phyloP scores from a whole-genome alignment of 768 basidiomycete genomes.

The Cystofilobasidium bisporidii region DNA sequence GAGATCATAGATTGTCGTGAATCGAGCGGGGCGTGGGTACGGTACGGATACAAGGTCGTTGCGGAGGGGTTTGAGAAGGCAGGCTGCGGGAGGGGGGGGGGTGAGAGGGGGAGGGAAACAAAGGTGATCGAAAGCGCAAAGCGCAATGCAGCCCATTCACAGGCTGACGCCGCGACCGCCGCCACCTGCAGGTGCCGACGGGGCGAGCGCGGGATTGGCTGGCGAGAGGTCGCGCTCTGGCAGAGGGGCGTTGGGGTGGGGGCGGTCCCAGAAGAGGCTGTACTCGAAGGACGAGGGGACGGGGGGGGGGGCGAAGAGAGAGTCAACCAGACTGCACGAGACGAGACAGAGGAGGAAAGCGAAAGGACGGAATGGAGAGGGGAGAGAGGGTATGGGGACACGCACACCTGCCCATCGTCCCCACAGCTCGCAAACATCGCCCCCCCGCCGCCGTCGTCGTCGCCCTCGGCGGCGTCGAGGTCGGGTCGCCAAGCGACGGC shows the following conservation, averaged over 20 bases:
- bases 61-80: too few relatives aligned
- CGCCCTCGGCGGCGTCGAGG: constrained; percentile 40
- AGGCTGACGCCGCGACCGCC: too few relatives aligned
- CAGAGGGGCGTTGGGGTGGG: background rate
- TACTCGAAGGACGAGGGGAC: background rate
- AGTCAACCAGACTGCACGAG: too few relatives aligned
- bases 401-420: constrained; percentile 71
- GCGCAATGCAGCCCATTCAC: too few relatives aligned
- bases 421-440: constrained; percentile 86
- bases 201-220: background rate
- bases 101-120: too few relatives aligned
- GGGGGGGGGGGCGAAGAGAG: background rate
- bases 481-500: constrained; percentile 92
- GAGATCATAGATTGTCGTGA: too few relatives aligned
- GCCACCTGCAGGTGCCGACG: too few relatives aligned
- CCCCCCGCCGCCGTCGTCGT: constrained; percentile 42
- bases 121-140: too few relatives aligned
- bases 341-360: background rate
- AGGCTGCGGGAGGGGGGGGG: too few relatives aligned
- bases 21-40: too few relatives aligned
- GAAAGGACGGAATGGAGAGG: background rate
- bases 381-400: background rate
- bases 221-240: background rate
- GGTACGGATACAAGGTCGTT: too few relatives aligned
- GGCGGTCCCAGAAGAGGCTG: constrained; percentile 10